A percentile compares a stretch with the other conserved stretches of the same genome.
phyloP scores from a whole-genome alignment of 1,284 basidiomycete species.

The Puccinia horiana region DNA sequence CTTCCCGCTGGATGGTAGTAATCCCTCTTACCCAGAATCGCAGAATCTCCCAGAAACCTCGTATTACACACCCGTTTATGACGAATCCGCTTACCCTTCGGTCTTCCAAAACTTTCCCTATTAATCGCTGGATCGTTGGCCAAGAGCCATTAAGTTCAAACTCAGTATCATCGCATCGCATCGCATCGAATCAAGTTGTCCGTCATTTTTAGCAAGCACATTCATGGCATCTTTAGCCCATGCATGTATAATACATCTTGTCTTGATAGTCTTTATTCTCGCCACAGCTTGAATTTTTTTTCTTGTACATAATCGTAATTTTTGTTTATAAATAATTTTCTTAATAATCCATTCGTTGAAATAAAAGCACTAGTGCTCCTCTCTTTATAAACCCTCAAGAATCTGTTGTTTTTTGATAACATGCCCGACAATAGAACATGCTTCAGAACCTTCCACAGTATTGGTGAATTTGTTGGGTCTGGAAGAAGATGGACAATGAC shows the following conservation, averaged over 20 bases:
- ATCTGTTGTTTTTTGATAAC: too few species aligned
- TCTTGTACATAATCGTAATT: not conserved
- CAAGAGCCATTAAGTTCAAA: not conserved
- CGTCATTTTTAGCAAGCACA: not conserved
- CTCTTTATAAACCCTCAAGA: too few species aligned
- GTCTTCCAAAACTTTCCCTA: not conserved
- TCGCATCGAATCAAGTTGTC: not conserved
- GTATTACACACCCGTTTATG: not conserved
- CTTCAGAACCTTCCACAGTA: too few species aligned
- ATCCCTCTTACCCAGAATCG: not conserved
- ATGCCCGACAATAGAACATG: too few species aligned
- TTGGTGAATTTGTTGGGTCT: too few species aligned
- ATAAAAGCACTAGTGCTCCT: not conserved
- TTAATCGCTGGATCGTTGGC: not conserved
- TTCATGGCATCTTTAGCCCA: not conserved
- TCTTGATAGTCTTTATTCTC: not conserved
- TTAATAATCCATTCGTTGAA: not conserved
- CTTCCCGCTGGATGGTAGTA: not conserved
- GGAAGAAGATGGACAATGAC: too few species aligned
- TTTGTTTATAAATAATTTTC: not conserved
- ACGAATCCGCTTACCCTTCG: not conserved
- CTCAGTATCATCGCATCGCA: not conserved
- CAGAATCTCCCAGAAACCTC: not conserved
- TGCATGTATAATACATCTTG: not conserved
- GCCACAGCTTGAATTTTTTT: not conserved